These are phyloP conservation scores for Waitea zeae DNA, from an alignment of 1,284 basidiomycete genomes.

Conservation along the genomic window DNA sequence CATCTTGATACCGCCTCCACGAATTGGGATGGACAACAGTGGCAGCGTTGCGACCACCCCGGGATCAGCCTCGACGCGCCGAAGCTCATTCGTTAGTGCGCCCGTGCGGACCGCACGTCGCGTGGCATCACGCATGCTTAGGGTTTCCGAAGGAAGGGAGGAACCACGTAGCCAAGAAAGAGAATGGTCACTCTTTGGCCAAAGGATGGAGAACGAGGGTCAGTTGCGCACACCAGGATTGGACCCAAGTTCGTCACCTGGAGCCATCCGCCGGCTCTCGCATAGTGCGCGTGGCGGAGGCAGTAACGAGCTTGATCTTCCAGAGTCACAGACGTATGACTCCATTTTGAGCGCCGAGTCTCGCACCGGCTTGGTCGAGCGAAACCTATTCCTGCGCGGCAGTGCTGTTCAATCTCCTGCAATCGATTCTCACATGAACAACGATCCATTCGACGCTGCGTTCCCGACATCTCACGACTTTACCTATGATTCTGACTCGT, in stretches of 20 bases:
- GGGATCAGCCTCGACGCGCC: no score
- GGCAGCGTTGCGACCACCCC: no score
- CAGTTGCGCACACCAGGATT: constrained; percentile 14
- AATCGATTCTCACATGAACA: not conserved
- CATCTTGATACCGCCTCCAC: no score
- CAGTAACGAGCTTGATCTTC: not conserved
- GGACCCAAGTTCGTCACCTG: no score
- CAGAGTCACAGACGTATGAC: not conserved
- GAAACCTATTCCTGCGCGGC: not conserved
- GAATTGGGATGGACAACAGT: no score
- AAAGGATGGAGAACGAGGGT: constrained; percentile 51
- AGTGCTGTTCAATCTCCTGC: not conserved
- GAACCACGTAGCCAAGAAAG: no score
- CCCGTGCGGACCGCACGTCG: no score
- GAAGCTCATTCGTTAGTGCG: no score
- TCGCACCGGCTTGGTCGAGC: not conserved
- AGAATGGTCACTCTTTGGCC: constrained; percentile 55
- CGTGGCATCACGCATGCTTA: no score
- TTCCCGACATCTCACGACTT: not conserved
- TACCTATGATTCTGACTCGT: not conserved
- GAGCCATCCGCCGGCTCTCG: no score
- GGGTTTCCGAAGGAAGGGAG: no score
- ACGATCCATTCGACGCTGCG: not conserved
- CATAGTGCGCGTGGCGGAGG: no score
- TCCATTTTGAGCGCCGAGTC: not conserved